Base-by-base conservation (phyloP, 139 green algal species). In the Chlamydomonas sp. region DNA sequence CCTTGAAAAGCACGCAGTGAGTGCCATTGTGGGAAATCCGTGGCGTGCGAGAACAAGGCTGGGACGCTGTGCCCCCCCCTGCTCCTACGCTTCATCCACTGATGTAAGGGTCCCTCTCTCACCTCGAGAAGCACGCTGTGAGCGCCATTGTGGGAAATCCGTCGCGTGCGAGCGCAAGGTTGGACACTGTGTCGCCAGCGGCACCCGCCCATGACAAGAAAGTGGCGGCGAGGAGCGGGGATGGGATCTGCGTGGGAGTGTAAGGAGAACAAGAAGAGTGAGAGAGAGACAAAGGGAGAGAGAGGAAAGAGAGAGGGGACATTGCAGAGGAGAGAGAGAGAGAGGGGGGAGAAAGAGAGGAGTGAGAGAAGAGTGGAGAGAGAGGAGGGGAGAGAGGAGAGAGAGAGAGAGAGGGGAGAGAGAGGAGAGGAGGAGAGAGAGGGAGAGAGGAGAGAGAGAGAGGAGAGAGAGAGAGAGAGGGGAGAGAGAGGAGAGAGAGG, bases 161-260 rank as follows among this genome's bases (percentile, higher is more conserved):
- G 20, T 73, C 72, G 24, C 74, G 63, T 22, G 83, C 83, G 22
- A 90, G 64, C 16, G 82, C 71, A 6, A 82, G 16, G 71, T 85
- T 86, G 43, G 72, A 74, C 48, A 83, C 71, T 5, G 83, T 48
- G 79, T 90, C 85, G 26, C 72, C 73, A 1, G 81, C 57, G 29
- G 50, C 75, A 73, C 86, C 86, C 37, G 81, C 83, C 82, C 82
- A 90, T 5, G 84, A 79, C 34, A 90, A 73, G 30, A 89, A 70
- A 3, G 81, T 89, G 10, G 68, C 72, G 1, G 79, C 78, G 33
- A 87, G 58, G 2, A 84, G 62, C 8, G 54, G 47, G n/a, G n/a
- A n/a, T n/a, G n/a, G n/a, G n/a, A n/a, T n/a, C n/a, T n/a, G n/a
- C n/a, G n/a, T n/a, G n/a, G n/a, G n/a, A n/a, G n/a, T n/a, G n/a